Base-by-base conservation (phyloP, 2,329 filamentous ascomycete genomes). In the Pestalotiopsis sp. region DNA sequence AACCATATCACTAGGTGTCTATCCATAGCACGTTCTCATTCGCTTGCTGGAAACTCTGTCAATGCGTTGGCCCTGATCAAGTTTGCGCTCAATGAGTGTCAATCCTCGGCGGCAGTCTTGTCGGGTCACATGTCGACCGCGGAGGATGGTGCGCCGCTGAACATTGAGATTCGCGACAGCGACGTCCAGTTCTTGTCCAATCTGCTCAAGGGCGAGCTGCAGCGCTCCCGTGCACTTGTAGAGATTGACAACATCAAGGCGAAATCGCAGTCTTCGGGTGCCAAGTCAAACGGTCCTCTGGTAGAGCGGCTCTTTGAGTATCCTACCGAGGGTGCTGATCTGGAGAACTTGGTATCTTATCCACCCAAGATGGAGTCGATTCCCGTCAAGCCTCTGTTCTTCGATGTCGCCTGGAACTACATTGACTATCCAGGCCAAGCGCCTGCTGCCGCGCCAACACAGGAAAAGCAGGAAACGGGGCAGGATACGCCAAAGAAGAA, bases 361-460 rank as follows among this genome's bases (percentile, higher is more conserved):
- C 96, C 96, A 13, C 95, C 95, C 1, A 92, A 90, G 77, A 83
- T 98, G 73, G 90, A 93, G 70, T 87, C 92, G 1, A 90, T 98
- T 52, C 94, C 96, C 0, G 92, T 97, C 66, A 99, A 99, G 84
- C 96, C 96, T 36, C 86, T 98, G 41, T 98, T 98, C 85, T 89
- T 98, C 69, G 96, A 99, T 77, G 92, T 97, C 7, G 96, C 96
- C 11, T 99, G 94, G 93, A 98, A 98, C 79, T 98, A 98, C 78
- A 95, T 99, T 71, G 90, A 94, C 63, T 99, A 99, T 77, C 94
- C 95, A 0, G 90, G 90, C 41, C 89, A 89, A 73, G 73, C 80
- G 40, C 77, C 78, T 6, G 77, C 78, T 36, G 70, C 74, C 4
- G 73, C 78, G 13, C 72, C 73, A 4, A 73, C 77, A 52, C 69